Percentiles rank a stretch among this genome's conserved stretches.
Evolutionary conservation across 2,329 filamentous ascomycete species (phyloP).

Genomic region (Emmonsia crescens): DNA sequence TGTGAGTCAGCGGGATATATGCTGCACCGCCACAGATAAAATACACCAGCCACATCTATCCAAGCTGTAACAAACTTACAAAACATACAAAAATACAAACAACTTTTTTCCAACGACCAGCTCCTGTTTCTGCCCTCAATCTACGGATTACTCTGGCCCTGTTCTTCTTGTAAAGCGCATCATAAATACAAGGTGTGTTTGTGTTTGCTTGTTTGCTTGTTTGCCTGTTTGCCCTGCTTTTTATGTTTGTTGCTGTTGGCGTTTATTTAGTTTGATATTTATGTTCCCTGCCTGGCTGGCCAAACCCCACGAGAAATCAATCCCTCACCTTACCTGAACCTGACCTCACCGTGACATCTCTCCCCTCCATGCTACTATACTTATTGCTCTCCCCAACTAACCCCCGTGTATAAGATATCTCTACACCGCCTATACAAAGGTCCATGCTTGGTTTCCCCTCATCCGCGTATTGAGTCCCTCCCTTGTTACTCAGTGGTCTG

Average conservation of each 20-base stretch:
- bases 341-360: neutral
- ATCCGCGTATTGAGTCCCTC: neutral
- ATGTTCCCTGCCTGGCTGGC: neutral
- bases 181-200: neutral
- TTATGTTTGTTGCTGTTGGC: neutral
- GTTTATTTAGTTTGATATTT: neutral
- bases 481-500: neutral
- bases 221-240: neutral
- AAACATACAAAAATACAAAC: neutral
- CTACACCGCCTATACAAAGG: neutral
- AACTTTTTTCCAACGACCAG: neutral
- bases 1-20: neutral
- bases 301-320: slow-evolving; percentile 4
- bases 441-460: slow-evolving; percentile 2
- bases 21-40: neutral
- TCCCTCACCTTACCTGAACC: neutral
- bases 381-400: neutral
- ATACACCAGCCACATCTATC: slow-evolving; percentile 2
- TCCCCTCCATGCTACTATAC: neutral
- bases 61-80: neutral
- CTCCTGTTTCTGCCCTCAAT: neutral
- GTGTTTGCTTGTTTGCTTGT: neutral
- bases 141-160: neutral
- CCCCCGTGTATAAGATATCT: neutral
- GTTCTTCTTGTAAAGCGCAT: neutral